These are phyloP conservation scores for Candida neerlandica DNA, from an alignment of 1,139 yeast species.

Conservation along the genomic window DNA sequence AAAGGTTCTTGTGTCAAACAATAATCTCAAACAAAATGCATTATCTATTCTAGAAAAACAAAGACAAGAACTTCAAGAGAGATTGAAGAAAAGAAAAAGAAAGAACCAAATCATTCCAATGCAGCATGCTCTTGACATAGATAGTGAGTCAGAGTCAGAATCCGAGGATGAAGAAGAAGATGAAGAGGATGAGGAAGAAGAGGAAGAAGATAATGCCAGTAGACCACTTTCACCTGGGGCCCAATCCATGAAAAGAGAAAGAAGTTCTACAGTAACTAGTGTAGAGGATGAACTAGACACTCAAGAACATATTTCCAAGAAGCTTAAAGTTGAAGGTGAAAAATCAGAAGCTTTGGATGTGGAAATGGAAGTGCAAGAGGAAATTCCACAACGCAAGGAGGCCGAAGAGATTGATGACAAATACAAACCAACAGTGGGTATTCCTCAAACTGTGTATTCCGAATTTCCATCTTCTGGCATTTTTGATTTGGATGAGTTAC, in stretches of 20 bases:
- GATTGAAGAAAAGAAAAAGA: conserved; percentile 27
- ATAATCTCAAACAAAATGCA: conserved; percentile 27
- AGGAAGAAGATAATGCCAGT: conserved; percentile 39
- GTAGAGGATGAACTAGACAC: conserved; percentile 35
- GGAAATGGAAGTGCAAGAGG: conserved; percentile 21
- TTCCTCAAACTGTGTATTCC: conserved; percentile 55
- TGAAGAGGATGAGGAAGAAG: conserved; percentile 37
- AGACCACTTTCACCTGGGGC: conserved; percentile 46
- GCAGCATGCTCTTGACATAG: conserved; percentile 71
- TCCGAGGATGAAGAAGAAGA: conserved; percentile 7
- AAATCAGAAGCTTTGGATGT: conserved; percentile 26
- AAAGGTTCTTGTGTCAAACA: conserved; percentile 20
- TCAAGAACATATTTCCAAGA: conserved; percentile 16
- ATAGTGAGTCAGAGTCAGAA: conserved; percentile 35
- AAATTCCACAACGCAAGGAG: conserved; percentile 1
- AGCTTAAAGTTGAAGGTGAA: conserved; percentile 15
- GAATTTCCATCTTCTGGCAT: conserved; percentile 34
- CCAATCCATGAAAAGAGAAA: conserved; percentile 29
- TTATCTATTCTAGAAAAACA: conserved; percentile 31
- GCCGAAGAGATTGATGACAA: conserved; percentile 30
- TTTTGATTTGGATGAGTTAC: conserved; percentile 54
- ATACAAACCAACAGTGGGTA: conserved; percentile 47
- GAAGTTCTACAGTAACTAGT: conserved; percentile 31
- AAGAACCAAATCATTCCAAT: conserved; percentile 54
- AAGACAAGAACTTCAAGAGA: conserved; percentile 21